Percentiles rank a stretch among this genome's conserved stretches.
Conservation (phyloP, 495 filamentous ascomycete species). For the Podospora pseudopauciseta region DNA sequence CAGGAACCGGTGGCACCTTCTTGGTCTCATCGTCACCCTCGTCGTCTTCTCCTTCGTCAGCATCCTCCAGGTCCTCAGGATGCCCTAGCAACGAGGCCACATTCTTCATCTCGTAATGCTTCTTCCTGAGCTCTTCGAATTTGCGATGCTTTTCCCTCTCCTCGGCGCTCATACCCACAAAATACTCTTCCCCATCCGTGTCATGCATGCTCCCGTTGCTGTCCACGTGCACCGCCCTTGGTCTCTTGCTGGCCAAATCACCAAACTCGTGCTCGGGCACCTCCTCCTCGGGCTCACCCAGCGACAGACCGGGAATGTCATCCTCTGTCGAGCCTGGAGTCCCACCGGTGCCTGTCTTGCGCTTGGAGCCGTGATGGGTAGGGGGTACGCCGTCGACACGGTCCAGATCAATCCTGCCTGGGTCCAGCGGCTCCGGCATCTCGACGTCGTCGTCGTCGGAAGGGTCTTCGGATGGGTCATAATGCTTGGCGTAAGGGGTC, state of each 20-base stretch:
- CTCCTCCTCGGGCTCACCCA: conserved; percentile 90
- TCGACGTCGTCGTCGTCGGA: conserved; percentile 77
- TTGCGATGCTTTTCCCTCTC: conserved; percentile 82
- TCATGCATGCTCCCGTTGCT: conserved; percentile 54
- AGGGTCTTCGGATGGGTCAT: conserved; percentile 84
- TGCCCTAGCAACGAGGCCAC: conserved; percentile 83
- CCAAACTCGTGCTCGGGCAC: conserved; percentile 45
- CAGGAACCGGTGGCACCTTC: conserved; percentile 31
- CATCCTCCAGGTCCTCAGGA: conserved; percentile 49
- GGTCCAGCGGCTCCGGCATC: conserved; percentile 41
- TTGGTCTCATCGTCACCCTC: conserved; percentile 17
- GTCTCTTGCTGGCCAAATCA: conserved; percentile 31
- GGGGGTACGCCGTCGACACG: conserved; percentile 36
- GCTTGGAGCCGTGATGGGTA: conserved; percentile 4
- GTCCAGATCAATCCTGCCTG: conserved; percentile 34
- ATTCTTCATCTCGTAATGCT: conserved; percentile 97
- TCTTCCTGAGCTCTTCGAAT: conserved; percentile 89
- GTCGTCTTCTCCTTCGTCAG: conserved; percentile 29
- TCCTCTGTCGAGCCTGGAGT: conserved; percentile 36
- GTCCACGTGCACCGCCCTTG: conserved; percentile 65
- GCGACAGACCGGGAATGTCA: conserved; percentile 86
- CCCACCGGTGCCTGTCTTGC: conserved; percentile 1
- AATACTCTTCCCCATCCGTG: conserved; percentile 50
- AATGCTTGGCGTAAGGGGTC: conserved; percentile 88
- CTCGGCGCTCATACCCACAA: conserved; percentile 64